phyloP scores from a whole-genome alignment of 169 alveolate species.

The Plasmodium inui region DNA sequence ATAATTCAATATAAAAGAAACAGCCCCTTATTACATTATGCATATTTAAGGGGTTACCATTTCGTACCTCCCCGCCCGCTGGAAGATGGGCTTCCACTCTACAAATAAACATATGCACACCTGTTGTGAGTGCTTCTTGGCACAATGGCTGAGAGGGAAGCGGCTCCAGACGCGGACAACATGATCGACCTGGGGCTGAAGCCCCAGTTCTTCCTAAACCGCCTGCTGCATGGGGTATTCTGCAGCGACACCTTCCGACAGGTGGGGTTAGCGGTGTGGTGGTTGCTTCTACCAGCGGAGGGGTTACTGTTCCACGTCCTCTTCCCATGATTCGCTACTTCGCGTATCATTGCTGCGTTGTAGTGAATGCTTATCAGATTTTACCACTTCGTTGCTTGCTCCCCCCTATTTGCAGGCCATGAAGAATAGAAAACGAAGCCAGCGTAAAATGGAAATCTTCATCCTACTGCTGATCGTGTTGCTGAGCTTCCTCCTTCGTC shows the following conservation, averaged over 20 bases:
- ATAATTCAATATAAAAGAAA: not conserved
- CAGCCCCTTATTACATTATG: not conserved
- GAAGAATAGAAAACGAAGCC: not conserved
- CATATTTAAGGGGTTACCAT: not conserved
- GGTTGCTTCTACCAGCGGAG: not conserved
- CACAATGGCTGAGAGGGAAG: not conserved
- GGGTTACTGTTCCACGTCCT: not conserved
- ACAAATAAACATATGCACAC: not conserved
- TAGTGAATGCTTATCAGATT: no score
- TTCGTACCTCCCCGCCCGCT: not conserved
- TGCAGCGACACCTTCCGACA: constrained; percentile 5
- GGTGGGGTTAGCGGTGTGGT: not conserved
- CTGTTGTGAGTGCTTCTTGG: not conserved
- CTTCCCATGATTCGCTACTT: not conserved
- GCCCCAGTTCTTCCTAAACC: constrained; percentile 14
- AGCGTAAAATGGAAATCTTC: constrained; percentile 17
- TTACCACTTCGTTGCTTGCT: not conserved
- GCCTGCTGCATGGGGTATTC: not conserved
- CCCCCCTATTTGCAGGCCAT: not conserved
- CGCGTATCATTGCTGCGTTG: not conserved
- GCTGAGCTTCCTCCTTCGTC: constrained; percentile 91
- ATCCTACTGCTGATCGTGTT: constrained; percentile 77
- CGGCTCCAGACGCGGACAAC: not conserved
- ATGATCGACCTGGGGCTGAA: not conserved
- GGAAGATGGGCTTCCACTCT: not conserved